phyloP scores from a whole-genome alignment of 768 basidiomycete genomes.

The Xerocomus potaroensis region DNA sequence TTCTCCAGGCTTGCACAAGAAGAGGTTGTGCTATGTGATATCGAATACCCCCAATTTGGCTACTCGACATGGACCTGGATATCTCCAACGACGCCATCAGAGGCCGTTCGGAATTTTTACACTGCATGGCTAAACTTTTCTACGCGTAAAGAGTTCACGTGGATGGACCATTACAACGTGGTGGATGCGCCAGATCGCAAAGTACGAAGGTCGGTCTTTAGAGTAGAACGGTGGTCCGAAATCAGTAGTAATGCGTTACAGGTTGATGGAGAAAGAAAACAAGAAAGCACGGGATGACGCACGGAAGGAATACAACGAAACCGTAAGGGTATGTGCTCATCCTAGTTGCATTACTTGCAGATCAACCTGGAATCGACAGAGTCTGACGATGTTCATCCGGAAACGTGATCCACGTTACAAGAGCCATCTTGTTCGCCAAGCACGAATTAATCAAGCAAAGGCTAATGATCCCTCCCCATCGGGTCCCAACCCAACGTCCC shows the following conservation, averaged over 20 bases:
- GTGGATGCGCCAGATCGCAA: conserved; percentile 84
- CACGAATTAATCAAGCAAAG: conserved; percentile 35
- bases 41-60: conserved; percentile 81
- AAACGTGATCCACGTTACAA: conserved; percentile 91
- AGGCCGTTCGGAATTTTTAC: conserved; percentile 74
- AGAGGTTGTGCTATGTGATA: conserved; percentile 47
- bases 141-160: conserved; percentile 83
- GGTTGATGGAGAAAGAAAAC: conserved; percentile 95
- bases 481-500: conserved; percentile 21
- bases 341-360: neutral
- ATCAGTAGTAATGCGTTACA: conserved; percentile 24
- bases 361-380: conserved; percentile 38
- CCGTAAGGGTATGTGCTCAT: conserved; percentile 59
- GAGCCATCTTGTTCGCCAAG: conserved; percentile 47
- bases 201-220: conserved; percentile 58
- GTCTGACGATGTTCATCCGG: conserved; percentile 67
- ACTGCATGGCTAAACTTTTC: conserved; percentile 81
- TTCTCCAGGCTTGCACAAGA: conserved; percentile 82
- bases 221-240: neutral
- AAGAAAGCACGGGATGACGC: conserved; percentile 87
- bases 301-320: conserved; percentile 88
- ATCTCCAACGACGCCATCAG: conserved; percentile 39
- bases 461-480: conserved; percentile 31
- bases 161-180: conserved; percentile 82
- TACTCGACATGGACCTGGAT: conserved; percentile 71